phyloP scores from a whole-genome alignment of 108 stramenopile species.

The Parmales sp. region DNA sequence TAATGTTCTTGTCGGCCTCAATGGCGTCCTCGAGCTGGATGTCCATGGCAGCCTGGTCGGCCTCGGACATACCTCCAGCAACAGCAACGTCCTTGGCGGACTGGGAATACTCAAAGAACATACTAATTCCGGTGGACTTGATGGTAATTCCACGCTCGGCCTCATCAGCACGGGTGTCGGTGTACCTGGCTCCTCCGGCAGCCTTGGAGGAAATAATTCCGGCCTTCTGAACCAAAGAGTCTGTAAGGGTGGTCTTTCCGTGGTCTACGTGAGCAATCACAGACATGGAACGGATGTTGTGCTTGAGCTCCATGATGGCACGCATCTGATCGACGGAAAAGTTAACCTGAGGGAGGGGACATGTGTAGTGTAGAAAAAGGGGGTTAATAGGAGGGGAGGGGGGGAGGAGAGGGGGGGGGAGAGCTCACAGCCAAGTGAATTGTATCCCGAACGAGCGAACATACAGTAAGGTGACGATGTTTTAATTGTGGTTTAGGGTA shows the following conservation, averaged over 20 bases:
- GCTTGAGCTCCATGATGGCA: conserved; percentile 99
- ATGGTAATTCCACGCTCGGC: conserved; percentile 99
- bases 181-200: conserved; percentile 98
- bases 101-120: conserved; percentile 99
- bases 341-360: conserved; percentile 72
- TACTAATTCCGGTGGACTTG: conserved; percentile 99
- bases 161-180: conserved; percentile 99
- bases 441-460: no score
- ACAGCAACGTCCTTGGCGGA: conserved; percentile 70
- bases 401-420: no score
- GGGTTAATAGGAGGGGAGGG: no score
- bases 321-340: conserved; percentile 98
- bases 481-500: no score
- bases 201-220: conserved; percentile 98
- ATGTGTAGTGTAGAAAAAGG: no score
- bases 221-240: conserved; percentile 99
- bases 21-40: conserved; percentile 45
- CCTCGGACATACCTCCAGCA: conserved; percentile 35
- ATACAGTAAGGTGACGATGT: no score
- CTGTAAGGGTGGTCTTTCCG: conserved; percentile 99
- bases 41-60: conserved; percentile 41
- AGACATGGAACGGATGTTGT: conserved; percentile 99
- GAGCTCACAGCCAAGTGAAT: no score
- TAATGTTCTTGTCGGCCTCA: conserved; percentile 63
- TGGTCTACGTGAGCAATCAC: conserved; percentile 99